Base-by-base conservation (phyloP, 805 yeast genomes). In the Metschnikowia reukaufii region DNA sequence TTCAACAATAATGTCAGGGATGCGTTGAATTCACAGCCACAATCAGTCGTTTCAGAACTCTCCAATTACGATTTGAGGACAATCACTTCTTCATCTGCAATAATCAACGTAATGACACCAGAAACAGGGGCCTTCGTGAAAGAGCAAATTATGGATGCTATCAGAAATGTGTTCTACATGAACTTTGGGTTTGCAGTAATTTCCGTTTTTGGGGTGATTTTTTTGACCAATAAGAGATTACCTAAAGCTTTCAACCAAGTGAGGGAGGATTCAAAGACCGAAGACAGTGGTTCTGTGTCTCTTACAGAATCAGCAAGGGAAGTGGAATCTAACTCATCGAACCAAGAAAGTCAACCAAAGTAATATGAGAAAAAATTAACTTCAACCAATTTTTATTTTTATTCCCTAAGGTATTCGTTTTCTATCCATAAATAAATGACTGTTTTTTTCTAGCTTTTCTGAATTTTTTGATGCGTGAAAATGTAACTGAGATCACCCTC, bases 141-240 rank as follows among this genome's bases (percentile, higher is more conserved):
- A 37, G 29, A 34, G n/a, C 55, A 50, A 39, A 46, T 74, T 29
- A 68, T 76, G 74, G 52, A 52, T 8, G 61, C 73, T 8, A 58
- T 78, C 30, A 59, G 62, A 37, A 68, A 70, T 50, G 72, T 70
- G 1, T 77, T 68, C 48, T 73, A 68, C 59, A 60, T 72, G 42
- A 60, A 66, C 13, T 49, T 77, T 15, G 81, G 70, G 0, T 57
- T 70, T 13, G 59, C 73, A 1, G 51, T 59, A 8, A 30, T 66
- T 12, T 55, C 69, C 2, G 58, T 74, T 6, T 35, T 77, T 0
- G 47, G 57, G 6, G 48, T 68, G 0, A 5, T 73, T 0, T 69
- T 75, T 48, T 63, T 70, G 40, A 72, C 82, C 10, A 72, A 70
- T 53, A 63, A 65, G 39, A 66, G 63, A 44, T 56, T 77, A 20